Evolutionary conservation across 169 alveolate genomes (phyloP), one percentile per base, ranked within the genome.

Genomic region (Plasmodium knowlesi): DNA sequence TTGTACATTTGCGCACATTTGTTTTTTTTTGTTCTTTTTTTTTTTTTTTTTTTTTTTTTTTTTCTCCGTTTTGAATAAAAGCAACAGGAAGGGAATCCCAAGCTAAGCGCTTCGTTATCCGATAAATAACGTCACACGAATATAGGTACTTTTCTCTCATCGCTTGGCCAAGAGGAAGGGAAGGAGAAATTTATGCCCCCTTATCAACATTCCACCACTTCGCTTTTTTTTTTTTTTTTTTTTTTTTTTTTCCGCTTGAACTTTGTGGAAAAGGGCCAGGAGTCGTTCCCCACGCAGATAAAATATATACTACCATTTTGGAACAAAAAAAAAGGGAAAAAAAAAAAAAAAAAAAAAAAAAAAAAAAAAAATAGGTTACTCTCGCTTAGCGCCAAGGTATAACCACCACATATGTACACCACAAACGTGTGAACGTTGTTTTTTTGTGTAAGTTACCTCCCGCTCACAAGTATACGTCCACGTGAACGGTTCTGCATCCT

Each of bases 31-130:
- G 25, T 1, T 16, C 30, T 73, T 1, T 16, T 73, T 73, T 73
- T 73, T 73, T 73, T 73, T 73, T 3, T 73, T 73, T 73, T n/a
- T 73, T 73, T 73, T 73, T 73, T n/a, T 73, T 73, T 73, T 73
- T 73, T 73, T 25, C 32, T 73, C 41, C 41, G 34, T 73, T 73
- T 12, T 46, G 57, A 10, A 19, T 73, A 73, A 73, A 32, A 28
- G 41, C 53, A 73, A 73, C 19, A 46, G 57, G 16, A 41, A 41
- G 53, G 53, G 57, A 46, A 46, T 10, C 57, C 57, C 57, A 10
- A 46, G 57, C n/a, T 46, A 46, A 46, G 57, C 57, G 57, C 57
- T 12, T 12, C 57, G 57, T 12, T 19, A 14, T 14, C 5, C 57
- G 57, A 46, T 12, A 46, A 12, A 46, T 46, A 46, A 46, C 57